Base-by-base conservation (phyloP, 768 basidiomycete genomes). In the Pleurotus giganteus region DNA sequence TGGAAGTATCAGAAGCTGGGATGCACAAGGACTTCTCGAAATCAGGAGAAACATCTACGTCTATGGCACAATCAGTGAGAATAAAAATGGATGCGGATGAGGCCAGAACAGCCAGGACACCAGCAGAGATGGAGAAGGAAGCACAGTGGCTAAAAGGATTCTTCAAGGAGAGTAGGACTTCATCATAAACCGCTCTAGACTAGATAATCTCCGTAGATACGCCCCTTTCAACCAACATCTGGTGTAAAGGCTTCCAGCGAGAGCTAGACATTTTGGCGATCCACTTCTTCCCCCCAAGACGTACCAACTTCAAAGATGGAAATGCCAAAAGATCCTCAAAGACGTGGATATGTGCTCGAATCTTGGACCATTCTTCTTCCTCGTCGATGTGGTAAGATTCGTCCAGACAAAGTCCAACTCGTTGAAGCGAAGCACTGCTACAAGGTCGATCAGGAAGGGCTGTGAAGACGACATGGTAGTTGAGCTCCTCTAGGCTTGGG, bases 61-160 rank as follows among this genome's bases (percentile, higher is more conserved):
- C 45, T 55, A 26, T 68, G 74, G 55, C n/a, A n/a, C 43, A 41
- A 19, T 42, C 60, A 4, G 62, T 77, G 53, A 67, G 72, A 5
- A 65, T 88, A 26, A 78, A 71, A 51, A 83, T 90, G 17, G 86
- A 90, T 61, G 83, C 81, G n/a, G 87, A 89, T 54, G 88, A 88
- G 24, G 74, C 80, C 55, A 71, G 91, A 53, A 61, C 61, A n/a
- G 79, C 86, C 26, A 76, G 93, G 50, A 74, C 79, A 5, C 60
- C 79, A 58, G 76, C 83, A 54, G 92, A 94, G 55, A 94, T 94
- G 93, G 82, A 85, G 67, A 73, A 74, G 53, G 92, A 95, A 68
- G 91, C 91, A 0, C 63, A 56, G 17, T 89, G 88, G 88, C 67
- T 94, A 29, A 74, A 68, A 53, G 65, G 65, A 2, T 81, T 91